These are phyloP conservation scores for Pseudogymnoascus sp. DNA, from an alignment of 2,329 filamentous ascomycete genomes.

Conservation along the genomic window DNA sequence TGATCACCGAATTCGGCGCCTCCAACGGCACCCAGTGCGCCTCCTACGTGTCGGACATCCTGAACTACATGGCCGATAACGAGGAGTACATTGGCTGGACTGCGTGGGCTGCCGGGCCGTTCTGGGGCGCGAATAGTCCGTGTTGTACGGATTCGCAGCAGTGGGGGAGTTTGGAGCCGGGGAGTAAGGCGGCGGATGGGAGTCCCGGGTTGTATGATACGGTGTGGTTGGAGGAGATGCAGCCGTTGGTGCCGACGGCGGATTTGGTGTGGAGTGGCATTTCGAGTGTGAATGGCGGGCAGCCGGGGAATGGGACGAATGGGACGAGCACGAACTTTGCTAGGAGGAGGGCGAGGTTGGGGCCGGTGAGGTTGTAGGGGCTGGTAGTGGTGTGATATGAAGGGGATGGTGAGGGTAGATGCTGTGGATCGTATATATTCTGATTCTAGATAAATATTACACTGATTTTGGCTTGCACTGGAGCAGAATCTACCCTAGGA, in stretches of 20 bases:
- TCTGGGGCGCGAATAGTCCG: conserved; percentile 38
- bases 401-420: background rate
- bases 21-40: conserved; percentile 36
- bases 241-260: conserved; percentile 35
- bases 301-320: background rate
- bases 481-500: no score
- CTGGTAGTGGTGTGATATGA: background rate
- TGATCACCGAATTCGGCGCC: conserved; percentile 43
- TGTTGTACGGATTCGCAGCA: conserved; percentile 35
- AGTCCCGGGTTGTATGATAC: conserved; percentile 38
- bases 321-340: background rate
- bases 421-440: background rate
- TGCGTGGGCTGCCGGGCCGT: conserved; percentile 42
- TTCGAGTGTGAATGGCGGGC: conserved; percentile 21
- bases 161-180: conserved; percentile 39
- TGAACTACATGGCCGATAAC: conserved; percentile 40
- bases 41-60: conserved; percentile 33
- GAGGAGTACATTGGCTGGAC: conserved; percentile 43
- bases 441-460: background rate
- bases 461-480: background rate
- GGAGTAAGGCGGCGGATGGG: conserved; percentile 36
- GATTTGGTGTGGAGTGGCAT: conserved; percentile 31
- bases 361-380: background rate
- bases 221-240: conserved; percentile 37
- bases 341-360: background rate